A percentile compares a stretch with the other conserved stretches of the same genome.
Conservation (phyloP, 768 basidiomycete species). For the Coprinellus micaceus region DNA sequence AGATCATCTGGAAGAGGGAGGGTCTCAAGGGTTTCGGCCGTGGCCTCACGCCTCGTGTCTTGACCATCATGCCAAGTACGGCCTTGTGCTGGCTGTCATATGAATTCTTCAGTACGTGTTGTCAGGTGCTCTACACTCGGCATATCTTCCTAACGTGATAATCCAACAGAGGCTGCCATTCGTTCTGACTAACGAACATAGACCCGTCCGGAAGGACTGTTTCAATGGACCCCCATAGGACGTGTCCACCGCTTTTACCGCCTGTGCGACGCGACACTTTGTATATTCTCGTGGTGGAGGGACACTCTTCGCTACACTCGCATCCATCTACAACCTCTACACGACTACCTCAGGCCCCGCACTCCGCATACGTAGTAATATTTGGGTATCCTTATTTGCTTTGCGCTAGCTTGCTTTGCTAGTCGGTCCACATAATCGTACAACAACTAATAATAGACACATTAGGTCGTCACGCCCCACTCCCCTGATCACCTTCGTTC, state of each 20-base stretch:
- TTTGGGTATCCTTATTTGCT: not conserved
- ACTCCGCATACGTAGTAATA: not conserved
- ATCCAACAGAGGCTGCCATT: conserved; percentile 57
- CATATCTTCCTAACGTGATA: conserved; percentile 9
- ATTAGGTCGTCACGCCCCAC: too few relatives aligned
- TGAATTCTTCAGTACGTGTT: conserved; percentile 92
- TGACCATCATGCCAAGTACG: conserved; percentile 96
- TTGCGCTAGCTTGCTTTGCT: too few relatives aligned
- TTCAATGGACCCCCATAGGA: too few relatives aligned
- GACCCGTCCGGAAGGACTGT: too few relatives aligned
- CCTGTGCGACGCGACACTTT: not conserved
- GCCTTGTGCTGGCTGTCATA: conserved; percentile 97
- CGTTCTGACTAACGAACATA: conserved; percentile 38
- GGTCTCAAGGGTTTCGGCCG: conserved; percentile 82
- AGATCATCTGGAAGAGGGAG: conserved; percentile 83
- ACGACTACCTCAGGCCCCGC: too few relatives aligned
- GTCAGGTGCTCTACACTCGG: not conserved
- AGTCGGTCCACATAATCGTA: not conserved
- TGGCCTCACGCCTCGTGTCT: conserved; percentile 85
- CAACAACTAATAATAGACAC: not conserved
- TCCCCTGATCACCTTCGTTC: too few relatives aligned
- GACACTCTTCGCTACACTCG: not conserved
- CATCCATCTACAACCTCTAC: not conserved
- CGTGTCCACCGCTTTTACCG: not conserved
- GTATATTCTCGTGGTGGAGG: not conserved